Base-by-base conservation (phyloP, 495 filamentous ascomycete species). In the Talaromyces thailandensis region DNA sequence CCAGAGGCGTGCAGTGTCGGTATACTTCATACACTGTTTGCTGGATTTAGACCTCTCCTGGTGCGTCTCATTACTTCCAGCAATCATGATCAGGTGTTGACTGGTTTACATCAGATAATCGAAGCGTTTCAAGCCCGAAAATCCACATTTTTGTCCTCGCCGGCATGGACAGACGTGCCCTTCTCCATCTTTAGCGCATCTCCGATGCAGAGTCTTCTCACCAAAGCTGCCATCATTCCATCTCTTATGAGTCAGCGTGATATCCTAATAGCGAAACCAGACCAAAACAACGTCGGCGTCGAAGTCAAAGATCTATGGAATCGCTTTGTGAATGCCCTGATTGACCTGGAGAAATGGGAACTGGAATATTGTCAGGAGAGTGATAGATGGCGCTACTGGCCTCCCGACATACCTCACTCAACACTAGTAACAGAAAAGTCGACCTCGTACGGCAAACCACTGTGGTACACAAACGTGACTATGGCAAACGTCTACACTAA, bases 391-490 rank as follows among this genome's bases (percentile, higher is more conserved):
- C 16, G 51, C 51, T 55, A 25, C 26, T 28, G 23, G 51, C 26
- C 51, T 55, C n/a, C 23, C 23, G 11, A 55, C 9, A 55, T 24
- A 5, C n/a, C 51, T 7, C 9, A 4, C 16, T 14, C 6, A 55
- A 1, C 9, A n/a, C 37, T 0, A n/a, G n/a, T 8, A 16, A 23
- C 51, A 18, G 23, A 26, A 55, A 2, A 18, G 14, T 55, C 23
- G 0, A 43, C 58, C 6, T 64, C 26, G 25, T 26, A 9, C 35
- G 62, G 48, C 25, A 28, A 7, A 8, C 59, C 35, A 58, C 52
- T 75, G 16, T 73, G 66, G 69, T 78, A 70, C 55, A 62, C 66
- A 1, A 69, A 66, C 62, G 66, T 78, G 61, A 74, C 75, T 24
- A 62, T 65, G 40, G 75, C 73, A 24, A 78, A 75, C 24, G 66